A percentile compares a stretch with the other conserved stretches of the same genome.
Evolutionary conservation across 2,329 filamentous ascomycete genomes (phyloP).

Genomic region (Trematosphaeria pertusa): DNA sequence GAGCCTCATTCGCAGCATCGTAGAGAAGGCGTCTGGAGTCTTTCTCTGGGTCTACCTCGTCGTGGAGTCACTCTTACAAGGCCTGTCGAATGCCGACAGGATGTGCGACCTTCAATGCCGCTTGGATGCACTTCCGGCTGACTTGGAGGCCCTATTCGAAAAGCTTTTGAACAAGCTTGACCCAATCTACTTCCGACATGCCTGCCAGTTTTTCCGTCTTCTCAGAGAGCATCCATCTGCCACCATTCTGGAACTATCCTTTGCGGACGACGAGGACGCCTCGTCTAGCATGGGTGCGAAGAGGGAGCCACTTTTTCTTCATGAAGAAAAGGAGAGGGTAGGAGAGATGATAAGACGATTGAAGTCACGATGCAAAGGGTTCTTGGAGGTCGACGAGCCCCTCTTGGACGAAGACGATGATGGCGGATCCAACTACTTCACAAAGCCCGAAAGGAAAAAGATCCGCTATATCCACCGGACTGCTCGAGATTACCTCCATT

Average conservation of each 20-base stretch:
- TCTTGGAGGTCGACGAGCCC: no score
- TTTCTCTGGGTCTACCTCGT: slow-evolving; percentile 31
- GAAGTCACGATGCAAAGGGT: no score
- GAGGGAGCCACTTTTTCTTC: no score
- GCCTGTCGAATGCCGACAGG: slow-evolving; percentile 14
- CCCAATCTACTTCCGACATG: slow-evolving; percentile 11
- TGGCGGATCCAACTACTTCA: no score
- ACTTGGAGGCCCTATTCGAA: slow-evolving; percentile 21
- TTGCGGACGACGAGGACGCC: slow-evolving; percentile 15
- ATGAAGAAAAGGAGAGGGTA: no score
- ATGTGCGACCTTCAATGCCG: slow-evolving; percentile 12
- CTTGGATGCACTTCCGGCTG: slow-evolving; percentile 15
- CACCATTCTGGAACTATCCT: slow-evolving; percentile 10
- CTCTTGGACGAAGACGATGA: no score
- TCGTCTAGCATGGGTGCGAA: no score
- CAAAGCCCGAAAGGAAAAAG: no score
- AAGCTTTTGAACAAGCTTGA: slow-evolving; percentile 17
- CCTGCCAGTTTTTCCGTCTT: slow-evolving; percentile 19
- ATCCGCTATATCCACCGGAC: no score
- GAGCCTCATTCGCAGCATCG: slow-evolving; percentile 8
- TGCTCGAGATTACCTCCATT: no score
- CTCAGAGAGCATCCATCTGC: slow-evolving; percentile 5
- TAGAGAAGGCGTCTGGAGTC: slow-evolving; percentile 18
- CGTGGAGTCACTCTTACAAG: slow-evolving; percentile 15
- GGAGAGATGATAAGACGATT: no score